Evolutionary conservation across 495 filamentous ascomycete genomes (phyloP).

Genomic region (Penicillium psychrofluorescens): DNA sequence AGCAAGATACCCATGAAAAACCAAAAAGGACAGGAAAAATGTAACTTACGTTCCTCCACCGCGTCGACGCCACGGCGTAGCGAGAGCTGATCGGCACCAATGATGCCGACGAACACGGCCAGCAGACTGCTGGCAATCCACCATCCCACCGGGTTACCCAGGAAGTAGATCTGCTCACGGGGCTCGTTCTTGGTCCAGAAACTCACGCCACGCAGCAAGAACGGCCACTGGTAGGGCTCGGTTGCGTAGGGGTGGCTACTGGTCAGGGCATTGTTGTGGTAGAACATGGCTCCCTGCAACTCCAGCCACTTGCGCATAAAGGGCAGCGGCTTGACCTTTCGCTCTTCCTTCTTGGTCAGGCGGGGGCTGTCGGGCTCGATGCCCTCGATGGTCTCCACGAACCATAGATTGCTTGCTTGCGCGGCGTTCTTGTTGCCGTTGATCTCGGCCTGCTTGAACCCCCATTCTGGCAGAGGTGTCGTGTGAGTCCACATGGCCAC

Average conservation of each 20-base stretch:
- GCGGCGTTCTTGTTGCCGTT: conserved; percentile 97
- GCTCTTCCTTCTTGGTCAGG: conserved; percentile 54
- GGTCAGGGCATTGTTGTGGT: conserved; percentile 95
- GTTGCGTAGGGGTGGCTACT: conserved; percentile 94
- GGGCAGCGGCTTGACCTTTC: conserved; percentile 70
- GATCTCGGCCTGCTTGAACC: conserved; percentile 93
- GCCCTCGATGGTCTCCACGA: conserved; percentile 81
- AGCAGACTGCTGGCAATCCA: conserved; percentile 89
- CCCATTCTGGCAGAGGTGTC: conserved; percentile 92
- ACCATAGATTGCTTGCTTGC: conserved; percentile 90
- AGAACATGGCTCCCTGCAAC: conserved; percentile 97
- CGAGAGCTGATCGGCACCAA: conserved; percentile 89
- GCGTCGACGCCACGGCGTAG: conserved; percentile 88
- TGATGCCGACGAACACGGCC: conserved; percentile 87
- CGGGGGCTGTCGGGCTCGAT: conserved; percentile 62
- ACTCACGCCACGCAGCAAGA: conserved; percentile 90
- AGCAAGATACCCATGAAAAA: background rate
- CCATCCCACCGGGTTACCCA: conserved; percentile 96
- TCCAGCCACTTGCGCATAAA: conserved; percentile 96
- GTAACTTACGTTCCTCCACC: conserved; percentile 78
- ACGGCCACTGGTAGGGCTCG: conserved; percentile 95
- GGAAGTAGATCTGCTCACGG: conserved; percentile 94
- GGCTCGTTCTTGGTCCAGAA: conserved; percentile 99
- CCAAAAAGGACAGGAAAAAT: background rate
- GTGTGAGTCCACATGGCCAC: conserved; percentile 99